Evolutionary conservation across 768 basidiomycete species (phyloP), one percentile per base, ranked within the genome.

Genomic region (Trametes punicea): DNA sequence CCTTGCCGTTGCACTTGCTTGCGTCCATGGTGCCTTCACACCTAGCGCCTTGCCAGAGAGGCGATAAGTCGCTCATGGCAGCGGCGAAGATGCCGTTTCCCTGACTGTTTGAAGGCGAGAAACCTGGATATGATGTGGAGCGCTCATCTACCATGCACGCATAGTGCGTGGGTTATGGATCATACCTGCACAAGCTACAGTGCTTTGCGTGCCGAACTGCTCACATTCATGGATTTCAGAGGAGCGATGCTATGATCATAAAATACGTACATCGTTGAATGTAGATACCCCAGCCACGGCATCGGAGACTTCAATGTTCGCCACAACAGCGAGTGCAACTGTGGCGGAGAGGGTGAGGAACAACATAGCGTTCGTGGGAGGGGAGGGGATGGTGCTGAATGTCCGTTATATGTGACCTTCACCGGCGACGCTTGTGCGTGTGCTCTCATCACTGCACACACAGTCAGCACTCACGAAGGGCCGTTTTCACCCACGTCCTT

Each of bases 41-140:
- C 23, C 45, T 54, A 10, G 64, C 62, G 7, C 70, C 68, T 8
- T 59, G 61, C 70, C 71, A 72, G 3, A 72, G 62, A 8, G 70
- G 70, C 15, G 69, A 69, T 4, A 70, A 57, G 52, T 71, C 69
- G 55, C 60, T 60, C 65, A 70, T 69, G 10, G 69, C 69, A 21
- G 70, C 67, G 13, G 70, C 68, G 56, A 67, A 70, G 34, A 69
- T 68, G 20, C 60, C 62, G 40, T 42, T 64, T 10, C 68, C 70
- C 59, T 71, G 70, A 26, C 63, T 66, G 45, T 70, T 70, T 40
- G 62, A 65, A 2, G 68, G 64, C 10, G 61, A 50, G 46, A 67
- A 69, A 8, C 68, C 67, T 64, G 39, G 6, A 33, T 16, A 29
- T 9, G 4, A 16, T 1, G 20, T 2, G 26, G 27, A n/a, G n/a